phyloP scores from a whole-genome alignment of 306 rosid genomes.

The Pachyrhizus erosus region DNA sequence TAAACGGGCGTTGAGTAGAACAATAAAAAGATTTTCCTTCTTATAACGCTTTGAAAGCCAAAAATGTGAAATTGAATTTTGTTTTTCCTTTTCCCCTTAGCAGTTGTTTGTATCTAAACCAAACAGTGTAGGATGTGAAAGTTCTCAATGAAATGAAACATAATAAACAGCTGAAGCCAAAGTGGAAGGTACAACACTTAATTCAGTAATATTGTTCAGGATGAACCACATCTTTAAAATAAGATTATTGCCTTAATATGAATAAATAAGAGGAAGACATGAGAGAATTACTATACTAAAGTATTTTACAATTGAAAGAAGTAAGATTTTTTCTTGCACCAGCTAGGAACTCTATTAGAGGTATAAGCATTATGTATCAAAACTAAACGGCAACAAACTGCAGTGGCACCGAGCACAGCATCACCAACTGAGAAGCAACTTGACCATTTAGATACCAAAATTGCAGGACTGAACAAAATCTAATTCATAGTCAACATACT shows the following conservation, averaged over 20 bases:
- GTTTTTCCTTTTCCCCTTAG: background rate
- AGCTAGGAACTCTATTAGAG: constrained; percentile 46
- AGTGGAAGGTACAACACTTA: constrained; percentile 17
- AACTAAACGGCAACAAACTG: constrained; percentile 39
- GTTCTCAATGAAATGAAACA: background rate
- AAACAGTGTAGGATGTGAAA: background rate
- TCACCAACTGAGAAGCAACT: constrained; percentile 38
- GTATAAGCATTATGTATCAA: constrained; percentile 46
- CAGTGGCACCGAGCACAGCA: constrained; percentile 42
- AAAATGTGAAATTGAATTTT: background rate
- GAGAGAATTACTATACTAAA: constrained; percentile 49
- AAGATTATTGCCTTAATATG: constrained; percentile 48
- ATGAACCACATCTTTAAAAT: constrained; percentile 34
- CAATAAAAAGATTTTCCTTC: too few relatives aligned
- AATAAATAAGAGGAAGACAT: constrained; percentile 47
- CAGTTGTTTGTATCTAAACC: background rate
- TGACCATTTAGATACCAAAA: constrained; percentile 63
- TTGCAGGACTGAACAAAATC: constrained; percentile 90
- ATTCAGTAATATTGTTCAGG: constrained; percentile 30
- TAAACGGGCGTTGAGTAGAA: background rate
- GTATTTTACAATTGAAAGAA: constrained; percentile 63
- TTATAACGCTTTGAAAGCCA: background rate
- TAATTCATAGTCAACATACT: constrained; percentile 75
- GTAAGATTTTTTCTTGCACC: constrained; percentile 52
- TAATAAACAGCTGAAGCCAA: constrained; percentile 28